phyloP scores from a whole-genome alignment of 805 yeast species.

The Metschnikowia reukaufii region DNA sequence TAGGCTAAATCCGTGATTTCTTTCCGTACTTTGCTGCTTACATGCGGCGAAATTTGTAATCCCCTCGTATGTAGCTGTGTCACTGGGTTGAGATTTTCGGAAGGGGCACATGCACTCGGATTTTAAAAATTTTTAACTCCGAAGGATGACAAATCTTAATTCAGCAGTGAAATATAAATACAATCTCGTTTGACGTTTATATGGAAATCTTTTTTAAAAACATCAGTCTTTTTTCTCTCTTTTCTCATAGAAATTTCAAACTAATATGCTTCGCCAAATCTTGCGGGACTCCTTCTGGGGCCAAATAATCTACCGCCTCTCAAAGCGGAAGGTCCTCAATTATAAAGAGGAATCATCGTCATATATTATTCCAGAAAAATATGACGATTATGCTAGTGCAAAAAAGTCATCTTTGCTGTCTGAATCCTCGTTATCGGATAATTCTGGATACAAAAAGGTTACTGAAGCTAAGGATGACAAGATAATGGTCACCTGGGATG shows the following conservation, averaged over 20 bases:
- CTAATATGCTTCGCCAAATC: conserved; percentile 12
- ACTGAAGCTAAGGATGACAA: not conserved
- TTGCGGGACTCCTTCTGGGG: conserved; percentile 37
- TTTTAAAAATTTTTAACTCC: too few relatives aligned
- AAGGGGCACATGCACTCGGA: too few relatives aligned
- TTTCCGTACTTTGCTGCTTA: too few relatives aligned
- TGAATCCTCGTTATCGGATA: not conserved
- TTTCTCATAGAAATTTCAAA: too few relatives aligned
- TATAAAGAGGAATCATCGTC: conserved; percentile 30
- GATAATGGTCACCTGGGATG: conserved; percentile 33
- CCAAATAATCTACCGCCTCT: conserved; percentile 25
- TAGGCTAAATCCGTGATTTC: too few relatives aligned
- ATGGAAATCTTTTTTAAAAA: too few relatives aligned
- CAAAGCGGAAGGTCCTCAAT: conserved; percentile 23
- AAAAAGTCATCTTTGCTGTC: not conserved
- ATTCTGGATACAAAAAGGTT: not conserved
- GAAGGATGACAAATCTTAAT: too few relatives aligned
- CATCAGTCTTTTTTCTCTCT: not conserved
- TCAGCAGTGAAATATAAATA: too few relatives aligned
- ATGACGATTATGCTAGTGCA: conserved; percentile 15
- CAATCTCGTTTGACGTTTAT: too few relatives aligned
- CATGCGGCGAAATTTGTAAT: too few relatives aligned
- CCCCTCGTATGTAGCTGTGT: too few relatives aligned
- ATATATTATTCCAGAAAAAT: conserved; percentile 34
- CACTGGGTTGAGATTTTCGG: too few relatives aligned